These are phyloP conservation scores for Yarrowia hollandica DNA, from an alignment of 805 yeast species.

Conservation along the genomic window DNA sequence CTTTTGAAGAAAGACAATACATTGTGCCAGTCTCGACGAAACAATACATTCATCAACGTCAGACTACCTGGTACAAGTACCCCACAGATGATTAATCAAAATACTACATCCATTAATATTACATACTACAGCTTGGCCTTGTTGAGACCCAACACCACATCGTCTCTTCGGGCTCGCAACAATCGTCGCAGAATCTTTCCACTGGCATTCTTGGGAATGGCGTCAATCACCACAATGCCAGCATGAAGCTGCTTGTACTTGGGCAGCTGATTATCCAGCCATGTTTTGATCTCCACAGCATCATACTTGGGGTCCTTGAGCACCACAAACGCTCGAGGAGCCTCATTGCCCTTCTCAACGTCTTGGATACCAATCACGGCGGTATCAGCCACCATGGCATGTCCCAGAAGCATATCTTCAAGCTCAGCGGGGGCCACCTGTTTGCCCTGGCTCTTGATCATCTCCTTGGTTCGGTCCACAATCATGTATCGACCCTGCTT, in stretches of 20 bases:
- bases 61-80: too few species aligned
- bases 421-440: conserved; percentile 39
- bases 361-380: conserved; percentile 36
- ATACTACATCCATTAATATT: background rate
- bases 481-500: conserved; percentile 46
- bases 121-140: conserved; percentile 14
- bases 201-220: conserved; percentile 87
- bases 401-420: conserved; percentile 34
- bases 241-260: conserved; percentile 38
- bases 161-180: conserved; percentile 55
- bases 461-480: conserved; percentile 65
- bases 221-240: conserved; percentile 64
- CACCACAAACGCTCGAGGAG: conserved; percentile 36
- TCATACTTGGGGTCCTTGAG: conserved; percentile 30
- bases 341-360: conserved; percentile 41
- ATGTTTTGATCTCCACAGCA: conserved; percentile 31
- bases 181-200: conserved; percentile 92
- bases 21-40: too few species aligned
- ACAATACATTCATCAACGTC: too few species aligned
- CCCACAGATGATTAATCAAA: too few species aligned
- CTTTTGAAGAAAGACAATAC: too few species aligned
- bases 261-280: conserved; percentile 38
- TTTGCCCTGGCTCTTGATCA: conserved; percentile 52
- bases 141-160: conserved; percentile 32
- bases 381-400: conserved; percentile 35